Percentiles rank a stretch among this genome's conserved stretches.
Evolutionary conservation across 352 stramenopile species (phyloP).

Genomic region (Sclerospora graminicola): DNA sequence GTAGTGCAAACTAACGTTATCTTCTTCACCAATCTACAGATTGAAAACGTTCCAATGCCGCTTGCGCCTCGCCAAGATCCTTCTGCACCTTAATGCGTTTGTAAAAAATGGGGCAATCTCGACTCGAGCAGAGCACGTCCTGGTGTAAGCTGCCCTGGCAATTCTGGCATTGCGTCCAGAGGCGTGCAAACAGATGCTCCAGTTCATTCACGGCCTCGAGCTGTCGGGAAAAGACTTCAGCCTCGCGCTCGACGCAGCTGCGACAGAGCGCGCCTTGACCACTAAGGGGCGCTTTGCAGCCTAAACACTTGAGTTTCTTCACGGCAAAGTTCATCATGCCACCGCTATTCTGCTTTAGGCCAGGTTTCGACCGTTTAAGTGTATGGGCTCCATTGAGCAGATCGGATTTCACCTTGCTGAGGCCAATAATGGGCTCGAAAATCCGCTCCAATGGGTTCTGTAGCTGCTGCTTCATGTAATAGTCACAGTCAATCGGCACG

Average conservation of each 20-base stretch:
- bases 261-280: constrained; percentile 88
- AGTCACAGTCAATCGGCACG: constrained; percentile 97
- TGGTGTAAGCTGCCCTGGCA: constrained; percentile 98
- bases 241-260: constrained; percentile 90
- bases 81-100: constrained; percentile 99
- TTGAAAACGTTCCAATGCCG: constrained; percentile 92
- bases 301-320: constrained; percentile 96
- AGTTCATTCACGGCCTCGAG: constrained; percentile 88
- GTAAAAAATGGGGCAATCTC: constrained; percentile 99
- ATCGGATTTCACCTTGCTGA: constrained; percentile 86
- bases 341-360: constrained; percentile 90
- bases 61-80: constrained; percentile 92
- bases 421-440: constrained; percentile 96
- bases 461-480: constrained; percentile 99
- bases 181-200: constrained; percentile 89
- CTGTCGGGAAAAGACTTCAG: constrained; percentile 93
- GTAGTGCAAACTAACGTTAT: no score
- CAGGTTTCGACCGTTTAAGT: constrained; percentile 94
- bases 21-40: constrained; percentile 66
- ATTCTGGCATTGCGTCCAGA: constrained; percentile 98
- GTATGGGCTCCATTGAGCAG: constrained; percentile 97
- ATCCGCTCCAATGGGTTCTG: constrained; percentile 96
- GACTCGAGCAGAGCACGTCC: constrained; percentile 91
- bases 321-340: constrained; percentile 99
- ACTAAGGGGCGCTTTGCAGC: constrained; percentile 92